Evolutionary conservation across 257 asterid species (phyloP), one percentile per base, ranked within the genome.

Genomic region (Lavandula angustifolia): DNA sequence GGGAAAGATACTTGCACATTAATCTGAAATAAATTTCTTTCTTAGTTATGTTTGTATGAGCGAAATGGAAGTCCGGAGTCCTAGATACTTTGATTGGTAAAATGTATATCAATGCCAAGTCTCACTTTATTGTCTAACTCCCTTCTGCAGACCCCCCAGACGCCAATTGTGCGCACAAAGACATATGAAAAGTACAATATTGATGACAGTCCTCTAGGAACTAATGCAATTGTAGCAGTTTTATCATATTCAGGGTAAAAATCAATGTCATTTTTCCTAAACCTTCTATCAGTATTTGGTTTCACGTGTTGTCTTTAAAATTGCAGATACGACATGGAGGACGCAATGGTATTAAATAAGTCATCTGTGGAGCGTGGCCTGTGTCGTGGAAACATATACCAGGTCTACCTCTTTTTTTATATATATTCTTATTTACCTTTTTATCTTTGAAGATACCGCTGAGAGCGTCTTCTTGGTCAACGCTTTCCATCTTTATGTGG

Each of bases 301-400:
- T 75, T 55, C 31, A 70, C 72, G 5, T 75, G 68, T 57, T 74
- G 16, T 58, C 27, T 61, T 62, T 57, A 47, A 10, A 11, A 61
- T 78, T 74, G 76, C 81, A 92, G 99, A 33, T 94, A 90, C 48
- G 99, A 94, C 73, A 94, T 94, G 99, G 99, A 94, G 85, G 97
- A 94, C 52, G 99, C 99, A 52, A 94, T 94, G 97, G 82, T 94
- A 42, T 65, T 94, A 69, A 94, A 94, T 76, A 94, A 87, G 80
- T 90, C 99, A 68, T 87, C 99, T 48, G 99, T 94, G 54, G 99
- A 94, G 43, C 99, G 97, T 63, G 99, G 99, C 60, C 50, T 94
- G 92, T 79, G 82, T 74, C 99, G 92, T 72, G 99, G 99, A 66
- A 86, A 88, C 66, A 80, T 86, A 75, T 92, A 89, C 79, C 97